Evolutionary conservation across 495 filamentous ascomycete genomes (phyloP).

Genomic region (Xylaria flabelliformis): DNA sequence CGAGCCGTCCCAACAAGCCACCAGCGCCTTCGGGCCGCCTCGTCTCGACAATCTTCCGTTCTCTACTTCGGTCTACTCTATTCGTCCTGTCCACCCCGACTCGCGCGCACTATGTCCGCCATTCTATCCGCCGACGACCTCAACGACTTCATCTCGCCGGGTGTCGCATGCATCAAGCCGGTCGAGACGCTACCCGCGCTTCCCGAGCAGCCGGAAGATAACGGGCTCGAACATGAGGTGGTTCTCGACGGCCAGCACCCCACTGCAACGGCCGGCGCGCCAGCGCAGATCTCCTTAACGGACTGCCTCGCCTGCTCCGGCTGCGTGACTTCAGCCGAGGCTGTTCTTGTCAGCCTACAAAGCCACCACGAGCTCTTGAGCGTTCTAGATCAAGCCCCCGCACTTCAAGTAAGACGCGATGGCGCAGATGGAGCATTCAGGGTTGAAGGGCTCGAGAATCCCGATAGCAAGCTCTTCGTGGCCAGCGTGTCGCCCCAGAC

Average conservation of each 20-base stretch:
- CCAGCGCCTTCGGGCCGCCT: slow-evolving; percentile 18
- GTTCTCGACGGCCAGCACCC: slow-evolving; percentile 86
- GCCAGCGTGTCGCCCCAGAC: slow-evolving; percentile 92
- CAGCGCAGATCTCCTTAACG: slow-evolving; percentile 92
- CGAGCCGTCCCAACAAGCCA: neutral
- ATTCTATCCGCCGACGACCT: slow-evolving; percentile 96
- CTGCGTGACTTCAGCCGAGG: slow-evolving; percentile 96
- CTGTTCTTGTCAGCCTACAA: slow-evolving; percentile 90
- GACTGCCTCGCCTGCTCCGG: slow-evolving; percentile 98
- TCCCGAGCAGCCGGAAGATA: slow-evolving; percentile 23
- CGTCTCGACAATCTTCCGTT: slow-evolving; percentile 5
- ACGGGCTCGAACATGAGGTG: slow-evolving; percentile 75
- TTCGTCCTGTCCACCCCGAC: slow-evolving; percentile 6
- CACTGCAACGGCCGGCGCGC: slow-evolving; percentile 40
- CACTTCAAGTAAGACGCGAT: slow-evolving; percentile 47
- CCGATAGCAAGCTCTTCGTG: slow-evolving; percentile 74
- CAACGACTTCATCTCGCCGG: slow-evolving; percentile 98
- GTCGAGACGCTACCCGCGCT: slow-evolving; percentile 80
- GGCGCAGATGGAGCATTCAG: slow-evolving; percentile 34
- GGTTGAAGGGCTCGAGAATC: slow-evolving; percentile 45
- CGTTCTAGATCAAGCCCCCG: slow-evolving; percentile 72
- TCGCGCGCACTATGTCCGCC: slow-evolving; percentile 75
- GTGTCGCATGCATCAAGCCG: slow-evolving; percentile 97
- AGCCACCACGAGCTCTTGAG: slow-evolving; percentile 89
- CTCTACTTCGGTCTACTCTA: slow-evolving; percentile 5